phyloP scores from a whole-genome alignment of 208 protist genomes.

The Wallacemonas sp. region DNA sequence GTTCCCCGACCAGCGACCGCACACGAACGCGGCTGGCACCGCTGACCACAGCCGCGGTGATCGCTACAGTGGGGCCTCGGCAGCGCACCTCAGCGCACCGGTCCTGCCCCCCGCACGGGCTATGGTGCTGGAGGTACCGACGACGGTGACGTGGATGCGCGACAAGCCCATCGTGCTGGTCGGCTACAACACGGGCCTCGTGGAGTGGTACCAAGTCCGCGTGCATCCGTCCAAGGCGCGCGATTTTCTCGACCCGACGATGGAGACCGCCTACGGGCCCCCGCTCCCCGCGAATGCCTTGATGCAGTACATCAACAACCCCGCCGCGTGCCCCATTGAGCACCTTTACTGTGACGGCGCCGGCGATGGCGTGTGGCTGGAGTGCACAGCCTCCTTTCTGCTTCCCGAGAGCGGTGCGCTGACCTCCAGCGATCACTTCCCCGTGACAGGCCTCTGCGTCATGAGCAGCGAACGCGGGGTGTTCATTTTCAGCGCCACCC shows the following conservation, averaged over 20 bases:
- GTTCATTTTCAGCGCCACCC: constrained; percentile 56
- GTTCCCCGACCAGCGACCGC: too few species aligned
- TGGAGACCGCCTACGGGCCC: constrained; percentile 21
- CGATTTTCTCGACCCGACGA: constrained; percentile 22
- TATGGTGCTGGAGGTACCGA: constrained; percentile 20
- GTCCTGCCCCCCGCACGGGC: background rate
- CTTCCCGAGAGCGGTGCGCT: constrained; percentile 55
- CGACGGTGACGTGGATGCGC: constrained; percentile 89
- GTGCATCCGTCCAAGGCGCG: constrained; percentile 30
- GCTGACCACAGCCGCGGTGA: too few species aligned
- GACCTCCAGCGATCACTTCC: constrained; percentile 73
- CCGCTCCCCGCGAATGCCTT: constrained; percentile 23
- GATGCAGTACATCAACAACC: constrained; percentile 28
- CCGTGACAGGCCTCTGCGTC: constrained; percentile 53
- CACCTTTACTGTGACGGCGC: constrained; percentile 24
- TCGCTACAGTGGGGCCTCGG: background rate
- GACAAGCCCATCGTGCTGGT: constrained; percentile 80
- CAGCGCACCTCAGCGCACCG: background rate
- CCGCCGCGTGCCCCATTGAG: constrained; percentile 6
- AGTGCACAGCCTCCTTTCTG: constrained; percentile 27
- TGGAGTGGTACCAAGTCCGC: constrained; percentile 81
- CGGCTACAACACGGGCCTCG: constrained; percentile 54
- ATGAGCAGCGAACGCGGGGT: constrained; percentile 50
- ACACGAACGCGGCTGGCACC: too few species aligned
- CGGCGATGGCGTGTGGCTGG: constrained; percentile 34